Evolutionary conservation across 1,284 basidiomycete genomes (phyloP), one percentile per base, ranked within the genome.

Genomic region (Puccinia polysora): DNA sequence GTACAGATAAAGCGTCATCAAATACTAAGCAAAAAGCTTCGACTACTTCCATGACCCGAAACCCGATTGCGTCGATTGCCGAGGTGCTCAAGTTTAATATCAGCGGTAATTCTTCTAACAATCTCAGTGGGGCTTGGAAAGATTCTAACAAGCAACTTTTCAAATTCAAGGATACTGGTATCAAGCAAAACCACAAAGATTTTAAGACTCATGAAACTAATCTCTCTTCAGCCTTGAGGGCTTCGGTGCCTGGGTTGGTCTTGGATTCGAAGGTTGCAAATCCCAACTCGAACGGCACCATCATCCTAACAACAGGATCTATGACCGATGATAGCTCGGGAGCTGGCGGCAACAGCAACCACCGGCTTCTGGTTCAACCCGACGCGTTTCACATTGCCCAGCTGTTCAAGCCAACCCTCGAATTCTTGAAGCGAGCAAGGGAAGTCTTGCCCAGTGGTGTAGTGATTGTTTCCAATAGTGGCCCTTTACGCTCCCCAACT

Each of bases 341-440:
- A 25, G 73, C 73, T 32, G 40, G 55, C n/a, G 59, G 55, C 36
- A 74, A 70, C 5, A 87, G 90, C 58, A 88, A 88, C 67, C 93
- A 97, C 81, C 86, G 90, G 28, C 83, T 90, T 23, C 84, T 98
- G 34, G 89, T 97, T 74, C 87, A 87, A 74, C 88, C 96, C 0
- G 90, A 97, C 79, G 90, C 92, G 0, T 97, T 97, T 82, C 93
- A 97, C 81, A 91, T 97, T 63, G 89, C 88, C 62, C 86, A 94
- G 14, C 83, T 99, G 14, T 97, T 98, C 81, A 90, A 91, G 76
- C 95, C 96, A 0, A 95, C 93, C 6, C 82, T 97, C 10, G 83
- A 88, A 0, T 97, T 96, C 79, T 83, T 97, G 74, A 84, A 89
- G 73, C 86, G 89, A 2, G 83, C 82, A 0, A 78, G 86, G 38